These are phyloP conservation scores for Ambrosiella xylebori DNA, from an alignment of 2,329 filamentous ascomycete species.

Conservation along the genomic window DNA sequence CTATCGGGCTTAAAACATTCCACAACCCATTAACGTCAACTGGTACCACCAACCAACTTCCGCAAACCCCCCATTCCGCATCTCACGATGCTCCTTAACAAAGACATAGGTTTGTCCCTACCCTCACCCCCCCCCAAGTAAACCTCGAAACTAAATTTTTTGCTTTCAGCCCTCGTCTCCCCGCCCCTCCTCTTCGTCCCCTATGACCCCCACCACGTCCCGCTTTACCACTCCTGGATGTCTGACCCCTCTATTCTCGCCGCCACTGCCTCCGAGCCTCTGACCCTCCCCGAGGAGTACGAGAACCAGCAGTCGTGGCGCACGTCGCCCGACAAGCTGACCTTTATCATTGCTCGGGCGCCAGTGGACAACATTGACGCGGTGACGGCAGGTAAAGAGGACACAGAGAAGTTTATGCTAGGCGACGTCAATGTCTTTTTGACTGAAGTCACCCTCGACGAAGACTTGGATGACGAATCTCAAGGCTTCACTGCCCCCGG, in stretches of 20 bases:
- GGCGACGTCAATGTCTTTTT: conserved; percentile 76
- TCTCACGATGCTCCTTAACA: conserved; percentile 28
- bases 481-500: background rate
- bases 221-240: conserved; percentile 83
- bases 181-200: conserved; percentile 58
- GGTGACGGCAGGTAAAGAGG: conserved; percentile 26
- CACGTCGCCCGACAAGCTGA: conserved; percentile 66
- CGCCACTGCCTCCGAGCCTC: conserved; percentile 73
- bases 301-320: conserved; percentile 85
- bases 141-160: background rate
- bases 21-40: too few relatives aligned
- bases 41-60: too few relatives aligned
- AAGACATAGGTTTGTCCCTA: conserved; percentile 24
- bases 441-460: conserved; percentile 23
- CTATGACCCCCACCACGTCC: conserved; percentile 67
- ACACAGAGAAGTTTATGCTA: conserved; percentile 41
- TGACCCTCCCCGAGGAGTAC: conserved; percentile 68
- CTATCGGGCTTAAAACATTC: too few relatives aligned
- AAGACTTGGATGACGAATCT: conserved; percentile 30
- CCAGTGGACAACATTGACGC: background rate
- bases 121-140: background rate
- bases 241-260: conserved; percentile 64
- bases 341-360: conserved; percentile 49
- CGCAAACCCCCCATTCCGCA: background rate
- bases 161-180: conserved; percentile 45